A percentile compares a stretch with the other conserved stretches of the same genome.
These are phyloP conservation scores for Metrosideros polymorpha DNA, from an alignment of 441 rosid species.

Conservation along the genomic window DNA sequence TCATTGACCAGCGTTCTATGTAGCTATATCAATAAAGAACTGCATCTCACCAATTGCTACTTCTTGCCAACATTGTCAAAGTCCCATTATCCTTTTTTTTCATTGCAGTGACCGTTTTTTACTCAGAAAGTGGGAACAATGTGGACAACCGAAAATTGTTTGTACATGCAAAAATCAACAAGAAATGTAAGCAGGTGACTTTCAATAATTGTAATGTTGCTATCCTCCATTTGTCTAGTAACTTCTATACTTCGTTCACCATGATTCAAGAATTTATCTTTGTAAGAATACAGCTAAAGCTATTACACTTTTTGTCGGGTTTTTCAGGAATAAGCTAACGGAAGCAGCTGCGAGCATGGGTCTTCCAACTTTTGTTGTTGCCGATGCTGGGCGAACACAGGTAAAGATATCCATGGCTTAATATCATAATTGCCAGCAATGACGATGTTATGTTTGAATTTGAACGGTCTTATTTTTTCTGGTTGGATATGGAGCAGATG, in stretches of 20 bases:
- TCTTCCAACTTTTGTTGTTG: constrained; percentile 81
- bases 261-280: background rate
- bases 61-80: background rate
- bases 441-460: background rate
- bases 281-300: background rate
- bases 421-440: background rate
- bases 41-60: background rate
- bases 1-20: background rate
- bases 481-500: background rate
- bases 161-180: constrained; percentile 76
- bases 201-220: constrained; percentile 1
- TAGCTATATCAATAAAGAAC: background rate
- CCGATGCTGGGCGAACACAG: constrained; percentile 96
- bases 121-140: constrained; percentile 72
- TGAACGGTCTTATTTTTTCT: background rate
- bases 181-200: constrained; percentile 74
- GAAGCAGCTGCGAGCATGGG: constrained; percentile 77
- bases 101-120: constrained; percentile 51
- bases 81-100: background rate
- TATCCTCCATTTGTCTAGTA: background rate
- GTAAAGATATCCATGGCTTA: constrained; percentile 10
- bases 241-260: background rate
- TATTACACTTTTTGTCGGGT: background rate
- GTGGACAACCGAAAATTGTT: constrained; percentile 88
- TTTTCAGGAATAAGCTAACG: constrained; percentile 54